Base-by-base conservation (phyloP, 768 basidiomycete genomes). In the Coprinellus micaceus region DNA sequence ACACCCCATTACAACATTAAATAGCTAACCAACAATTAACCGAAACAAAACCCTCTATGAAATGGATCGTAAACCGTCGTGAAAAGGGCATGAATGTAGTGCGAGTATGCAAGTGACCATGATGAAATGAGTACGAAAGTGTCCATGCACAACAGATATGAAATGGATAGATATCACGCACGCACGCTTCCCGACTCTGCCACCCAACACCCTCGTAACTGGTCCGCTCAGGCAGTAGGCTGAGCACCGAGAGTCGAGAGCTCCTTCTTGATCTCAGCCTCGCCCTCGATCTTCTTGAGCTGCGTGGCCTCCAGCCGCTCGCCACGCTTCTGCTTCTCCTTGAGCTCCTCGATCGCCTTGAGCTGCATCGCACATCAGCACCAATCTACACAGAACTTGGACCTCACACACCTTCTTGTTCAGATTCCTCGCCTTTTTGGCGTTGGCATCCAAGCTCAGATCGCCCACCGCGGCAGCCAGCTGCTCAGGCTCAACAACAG, bases 291-390 rank as follows among this genome's bases (percentile, higher is more conserved):
- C 83, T 99, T 99, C 83, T 89, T 91, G 63, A 96, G 75, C 72
- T 99, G 96, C 17, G 96, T 99, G 55, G 86, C 87, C 71, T 99
- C 96, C 28, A 99, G 79, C 54, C 88, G 83, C 69, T 98, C 95
- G 0, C 97, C 96, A 33, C 89, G 83, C 66, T 83, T 88, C 25
- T 84, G 82, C 75, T 94, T 94, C 61, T 91, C 91, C 76, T 98
- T 98, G 49, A 99, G 83, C 66, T 98, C 95, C 21, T 98, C 94
- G 62, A 99, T 98, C n/a, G 96, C 96, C 70, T 97, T 98, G 61
- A 99, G 79, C 94, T 97, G 62, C 36, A 25, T 53, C 40, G 21
- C 19, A 49, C 22, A 28, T 15, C 22, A 53, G 9, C 52, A 26
- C 21, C 36, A 11, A 52, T 62, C 15, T 57, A 53, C 21, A 37